phyloP scores from a whole-genome alignment of 805 yeast genomes.

The Schwanniomyces polymorphus region DNA sequence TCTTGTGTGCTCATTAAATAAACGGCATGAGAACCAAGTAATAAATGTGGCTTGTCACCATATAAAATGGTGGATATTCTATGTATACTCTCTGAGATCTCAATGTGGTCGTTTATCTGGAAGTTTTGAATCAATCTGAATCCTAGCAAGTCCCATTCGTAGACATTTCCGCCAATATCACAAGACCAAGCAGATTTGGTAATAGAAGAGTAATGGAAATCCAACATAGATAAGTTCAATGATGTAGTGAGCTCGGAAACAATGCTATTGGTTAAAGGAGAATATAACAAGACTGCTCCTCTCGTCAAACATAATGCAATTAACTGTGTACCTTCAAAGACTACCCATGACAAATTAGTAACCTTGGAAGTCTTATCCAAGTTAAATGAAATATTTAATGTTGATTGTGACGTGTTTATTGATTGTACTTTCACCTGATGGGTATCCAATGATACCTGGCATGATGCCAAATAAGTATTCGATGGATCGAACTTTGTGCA shows the following conservation, averaged over 20 bases:
- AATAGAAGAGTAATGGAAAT: slow-evolving; percentile 43
- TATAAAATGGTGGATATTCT: slow-evolving; percentile 28
- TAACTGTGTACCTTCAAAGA: slow-evolving; percentile 40
- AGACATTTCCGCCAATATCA: slow-evolving; percentile 57
- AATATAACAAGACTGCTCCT: slow-evolving; percentile 65
- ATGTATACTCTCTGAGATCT: slow-evolving; percentile 32
- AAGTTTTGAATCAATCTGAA: slow-evolving; percentile 44
- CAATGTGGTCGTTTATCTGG: slow-evolving; percentile 37
- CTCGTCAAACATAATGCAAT: slow-evolving; percentile 64
- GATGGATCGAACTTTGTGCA: slow-evolving; percentile 59
- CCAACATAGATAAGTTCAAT: slow-evolving; percentile 46
- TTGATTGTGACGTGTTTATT: slow-evolving; percentile 38
- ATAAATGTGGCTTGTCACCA: slow-evolving; percentile 41
- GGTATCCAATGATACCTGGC: slow-evolving; percentile 64
- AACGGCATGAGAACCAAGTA: slow-evolving; percentile 69
- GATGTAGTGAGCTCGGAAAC: slow-evolving; percentile 52
- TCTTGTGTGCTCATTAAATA: slow-evolving; percentile 47
- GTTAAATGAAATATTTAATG: slow-evolving; percentile 48
- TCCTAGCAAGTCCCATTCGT: slow-evolving; percentile 59
- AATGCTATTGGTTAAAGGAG: slow-evolving; percentile 64
- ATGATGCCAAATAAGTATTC: slow-evolving; percentile 65
- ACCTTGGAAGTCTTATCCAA: slow-evolving; percentile 53
- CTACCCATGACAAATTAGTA: slow-evolving; percentile 56
- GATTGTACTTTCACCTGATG: slow-evolving; percentile 70
- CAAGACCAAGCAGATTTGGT: slow-evolving; percentile 56